Evolutionary conservation across 805 yeast genomes (phyloP).

Genomic region (Kuraishia hungarica): DNA sequence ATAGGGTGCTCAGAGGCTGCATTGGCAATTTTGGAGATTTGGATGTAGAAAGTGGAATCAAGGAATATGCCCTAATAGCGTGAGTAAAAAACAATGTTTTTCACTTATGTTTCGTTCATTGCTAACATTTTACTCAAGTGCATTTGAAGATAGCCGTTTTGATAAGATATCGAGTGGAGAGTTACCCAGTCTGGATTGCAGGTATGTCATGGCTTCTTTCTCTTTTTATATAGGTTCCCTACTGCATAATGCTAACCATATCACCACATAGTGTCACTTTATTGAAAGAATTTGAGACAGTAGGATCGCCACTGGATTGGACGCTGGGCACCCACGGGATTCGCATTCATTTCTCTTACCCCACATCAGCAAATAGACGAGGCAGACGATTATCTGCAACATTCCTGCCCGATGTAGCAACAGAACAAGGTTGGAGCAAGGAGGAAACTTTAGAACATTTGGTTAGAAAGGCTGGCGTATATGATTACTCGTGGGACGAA

Average conservation of each 20-base stretch:
- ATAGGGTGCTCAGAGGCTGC: conserved; percentile 64
- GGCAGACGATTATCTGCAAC: conserved; percentile 52
- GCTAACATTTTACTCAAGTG: conserved; percentile 24
- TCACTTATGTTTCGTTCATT: neutral
- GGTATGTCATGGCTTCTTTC: conserved; percentile 14
- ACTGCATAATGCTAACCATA: conserved; percentile 4
- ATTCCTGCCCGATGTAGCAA: conserved; percentile 84
- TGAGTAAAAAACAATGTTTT: conserved; percentile 8
- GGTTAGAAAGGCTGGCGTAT: conserved; percentile 61
- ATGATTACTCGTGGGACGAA: conserved; percentile 19
- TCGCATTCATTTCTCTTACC: conserved; percentile 36
- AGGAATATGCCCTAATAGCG: conserved; percentile 52
- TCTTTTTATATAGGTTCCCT: conserved; percentile 11
- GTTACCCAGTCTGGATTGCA: conserved; percentile 39
- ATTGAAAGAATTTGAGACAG: conserved; percentile 47
- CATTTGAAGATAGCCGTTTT: conserved; percentile 75
- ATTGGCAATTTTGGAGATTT: conserved; percentile 76
- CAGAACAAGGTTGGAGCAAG: conserved; percentile 78
- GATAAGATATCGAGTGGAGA: conserved; percentile 52
- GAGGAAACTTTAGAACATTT: conserved; percentile 62
- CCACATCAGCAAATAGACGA: conserved; percentile 10
- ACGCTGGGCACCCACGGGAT: conserved; percentile 77
- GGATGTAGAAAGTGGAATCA: conserved; percentile 48
- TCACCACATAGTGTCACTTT: conserved; percentile 42
- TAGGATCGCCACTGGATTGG: conserved; percentile 61